phyloP scores from a whole-genome alignment of 2,329 filamentous ascomycete genomes.

The Claviceps citrina region DNA sequence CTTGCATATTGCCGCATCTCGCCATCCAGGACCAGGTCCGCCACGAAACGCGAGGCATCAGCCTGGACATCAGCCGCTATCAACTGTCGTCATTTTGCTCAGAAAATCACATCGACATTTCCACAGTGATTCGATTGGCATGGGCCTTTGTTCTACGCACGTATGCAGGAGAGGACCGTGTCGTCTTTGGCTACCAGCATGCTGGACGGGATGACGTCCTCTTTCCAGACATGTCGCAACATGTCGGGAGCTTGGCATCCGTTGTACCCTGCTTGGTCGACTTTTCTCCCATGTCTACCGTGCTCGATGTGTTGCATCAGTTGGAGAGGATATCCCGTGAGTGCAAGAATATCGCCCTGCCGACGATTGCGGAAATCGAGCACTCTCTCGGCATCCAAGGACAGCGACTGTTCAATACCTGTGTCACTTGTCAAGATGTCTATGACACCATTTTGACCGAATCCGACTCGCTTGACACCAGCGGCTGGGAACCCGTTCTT shows the following conservation, averaged over 20 bases:
- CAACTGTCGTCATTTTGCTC: conserved; percentile 29
- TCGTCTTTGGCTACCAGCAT: conserved; percentile 39
- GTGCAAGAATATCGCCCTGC: conserved; percentile 23
- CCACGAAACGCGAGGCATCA: conserved; percentile 22
- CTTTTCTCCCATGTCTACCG: conserved; percentile 16
- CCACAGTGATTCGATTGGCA: conserved; percentile 39
- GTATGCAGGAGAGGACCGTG: conserved; percentile 35
- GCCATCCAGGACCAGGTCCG: conserved; percentile 11
- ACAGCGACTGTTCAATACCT: conserved; percentile 34
- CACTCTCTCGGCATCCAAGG: conserved; percentile 29
- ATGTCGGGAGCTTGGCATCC: conserved; percentile 32
- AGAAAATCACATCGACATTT: conserved; percentile 25
- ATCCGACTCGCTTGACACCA: conserved; percentile 5
- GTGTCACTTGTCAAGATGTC: conserved; percentile 31
- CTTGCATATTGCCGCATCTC: conserved; percentile 32
- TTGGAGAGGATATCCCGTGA: conserved; percentile 16
- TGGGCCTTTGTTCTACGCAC: conserved; percentile 43
- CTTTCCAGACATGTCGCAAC: conserved; percentile 23
- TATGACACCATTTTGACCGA: conserved; percentile 9
- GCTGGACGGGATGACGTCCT: conserved; percentile 28
- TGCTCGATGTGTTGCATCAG: conserved; percentile 19
- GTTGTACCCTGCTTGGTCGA: conserved; percentile 20
- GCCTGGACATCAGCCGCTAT: conserved; percentile 24
- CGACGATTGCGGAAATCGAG: conserved; percentile 30
- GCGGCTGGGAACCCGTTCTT: conserved; percentile 7